Conservation (phyloP, 2,329 filamentous ascomycete species). For the Dothiorella sarmentorum region DNA sequence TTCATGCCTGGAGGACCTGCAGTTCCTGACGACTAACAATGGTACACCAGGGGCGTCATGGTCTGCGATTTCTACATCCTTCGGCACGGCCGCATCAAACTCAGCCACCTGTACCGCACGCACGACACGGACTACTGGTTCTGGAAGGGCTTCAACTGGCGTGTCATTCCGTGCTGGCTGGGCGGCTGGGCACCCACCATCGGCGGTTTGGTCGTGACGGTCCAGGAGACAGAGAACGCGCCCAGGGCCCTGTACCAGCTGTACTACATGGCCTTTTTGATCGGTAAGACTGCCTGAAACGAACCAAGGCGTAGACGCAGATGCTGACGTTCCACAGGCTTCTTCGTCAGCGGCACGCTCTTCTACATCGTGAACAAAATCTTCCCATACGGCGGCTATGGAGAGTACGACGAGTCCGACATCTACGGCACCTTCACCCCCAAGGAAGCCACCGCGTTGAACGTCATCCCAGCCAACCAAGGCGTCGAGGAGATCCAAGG, state of each 20-base stretch:
- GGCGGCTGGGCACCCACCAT: constrained; percentile 46
- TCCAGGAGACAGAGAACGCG: constrained; percentile 30
- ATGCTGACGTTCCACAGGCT: constrained; percentile 29
- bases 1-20: background rate
- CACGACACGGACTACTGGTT: constrained; percentile 43
- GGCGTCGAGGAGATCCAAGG: constrained; percentile 20
- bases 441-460: constrained; percentile 41
- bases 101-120: constrained; percentile 38
- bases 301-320: background rate
- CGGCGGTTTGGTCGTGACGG: constrained; percentile 39
- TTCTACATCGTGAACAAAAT: constrained; percentile 37
- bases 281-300: constrained; percentile 31
- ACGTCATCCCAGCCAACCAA: constrained; percentile 29
- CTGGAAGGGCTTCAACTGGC: constrained; percentile 44
- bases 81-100: constrained; percentile 32
- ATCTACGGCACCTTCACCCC: constrained; percentile 46
- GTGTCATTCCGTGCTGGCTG: constrained; percentile 43
- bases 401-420: constrained; percentile 45
- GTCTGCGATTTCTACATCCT: constrained; percentile 39
- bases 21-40: background rate
- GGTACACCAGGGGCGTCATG: constrained; percentile 30
- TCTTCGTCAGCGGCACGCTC: constrained; percentile 37
- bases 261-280: constrained; percentile 48
- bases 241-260: constrained; percentile 41
- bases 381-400: constrained; percentile 41